Base-by-base conservation (phyloP, 257 asterid genomes). In the Phtheirospermum japonicum region DNA sequence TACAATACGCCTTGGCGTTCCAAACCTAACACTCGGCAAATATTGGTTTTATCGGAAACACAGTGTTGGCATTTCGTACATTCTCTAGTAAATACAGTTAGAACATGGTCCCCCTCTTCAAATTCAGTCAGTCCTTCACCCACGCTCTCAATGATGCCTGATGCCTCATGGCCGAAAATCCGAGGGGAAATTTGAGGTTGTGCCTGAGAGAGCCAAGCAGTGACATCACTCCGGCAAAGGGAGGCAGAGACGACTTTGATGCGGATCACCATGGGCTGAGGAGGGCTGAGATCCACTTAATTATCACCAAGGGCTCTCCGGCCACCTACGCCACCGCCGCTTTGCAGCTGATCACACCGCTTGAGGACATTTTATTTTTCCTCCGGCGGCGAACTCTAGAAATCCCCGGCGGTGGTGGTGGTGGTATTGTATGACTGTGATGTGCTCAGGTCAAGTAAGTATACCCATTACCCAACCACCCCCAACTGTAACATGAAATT, bases 141-240 rank as follows among this genome's bases (percentile, higher is more conserved):
- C 33, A 92, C 90, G 63, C 95, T 86, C 80, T 92, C 97, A 65
- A 89, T 95, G 48, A 92, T 80, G 76, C 98, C 98, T 7, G 98
- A 89, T 59, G 97, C 97, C 76, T 91, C 98, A 65, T 91, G 98
- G 63, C 98, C 98, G 73, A 91, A 88, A 59, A 88, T 86, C 63
- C 98, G 89, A 71, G 98, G 97, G 73, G 61, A 88, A 37, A 83
- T 48, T 37, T 75, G 85, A 60, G 86, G 75, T 10, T 76, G 95
- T 43, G 88, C 89, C 93, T 82, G 82, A 46, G 94, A 82, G 64
- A 80, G 87, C 96, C 96, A 90, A 63, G 96, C 94, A 50, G 80
- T 76, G 71, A 90, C 50, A 61, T 90, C 98, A 37, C 98, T 90
- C 65, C 98, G 95, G 75, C 95, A 90, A 57, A 90, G 90, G 30